Percentiles rank a stretch among this genome's conserved stretches.
Evolutionary conservation across 495 filamentous ascomycete species (phyloP).

Genomic region (Hyaloscypha hepaticicola): DNA sequence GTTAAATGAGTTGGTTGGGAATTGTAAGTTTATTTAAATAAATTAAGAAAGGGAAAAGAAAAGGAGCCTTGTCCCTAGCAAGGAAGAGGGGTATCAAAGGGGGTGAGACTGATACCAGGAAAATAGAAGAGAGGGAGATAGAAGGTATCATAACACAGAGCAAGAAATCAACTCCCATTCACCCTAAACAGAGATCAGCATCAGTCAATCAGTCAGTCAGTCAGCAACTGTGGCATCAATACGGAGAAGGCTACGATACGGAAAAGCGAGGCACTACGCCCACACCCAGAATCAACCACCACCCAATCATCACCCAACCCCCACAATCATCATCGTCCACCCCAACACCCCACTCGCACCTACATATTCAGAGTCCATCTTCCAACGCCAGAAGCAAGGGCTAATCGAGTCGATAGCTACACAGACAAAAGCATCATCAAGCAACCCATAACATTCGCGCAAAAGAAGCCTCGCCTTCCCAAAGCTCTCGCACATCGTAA

Average conservation of each 20-base stretch:
- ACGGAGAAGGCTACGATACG: not conserved
- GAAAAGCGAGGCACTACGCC: too few species aligned
- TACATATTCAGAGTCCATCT: not conserved
- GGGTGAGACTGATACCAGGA: too few species aligned
- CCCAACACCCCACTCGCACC: not conserved
- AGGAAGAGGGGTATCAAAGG: too few species aligned
- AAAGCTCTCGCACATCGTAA: conserved; percentile 24
- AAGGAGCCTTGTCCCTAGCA: not conserved
- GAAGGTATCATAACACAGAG: not conserved
- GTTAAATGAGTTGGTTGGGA: too few species aligned
- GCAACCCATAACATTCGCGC: conserved; percentile 22
- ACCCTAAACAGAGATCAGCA: not conserved
- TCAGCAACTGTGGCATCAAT: not conserved
- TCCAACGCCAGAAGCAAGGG: conserved; percentile 17
- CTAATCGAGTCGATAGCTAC: conserved; percentile 29
- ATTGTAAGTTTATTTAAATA: too few species aligned
- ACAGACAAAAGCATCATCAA: conserved; percentile 26
- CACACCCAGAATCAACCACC: too few species aligned
- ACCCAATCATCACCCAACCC: not conserved
- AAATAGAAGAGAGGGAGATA: too few species aligned
- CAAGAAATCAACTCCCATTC: not conserved
- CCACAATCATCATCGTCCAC: not conserved
- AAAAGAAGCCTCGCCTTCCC: conserved; percentile 11
- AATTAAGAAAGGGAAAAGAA: not conserved
- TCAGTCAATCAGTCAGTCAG: too few species aligned